Conservation (phyloP, 306 rosid species). For the Castanea mollissima region DNA sequence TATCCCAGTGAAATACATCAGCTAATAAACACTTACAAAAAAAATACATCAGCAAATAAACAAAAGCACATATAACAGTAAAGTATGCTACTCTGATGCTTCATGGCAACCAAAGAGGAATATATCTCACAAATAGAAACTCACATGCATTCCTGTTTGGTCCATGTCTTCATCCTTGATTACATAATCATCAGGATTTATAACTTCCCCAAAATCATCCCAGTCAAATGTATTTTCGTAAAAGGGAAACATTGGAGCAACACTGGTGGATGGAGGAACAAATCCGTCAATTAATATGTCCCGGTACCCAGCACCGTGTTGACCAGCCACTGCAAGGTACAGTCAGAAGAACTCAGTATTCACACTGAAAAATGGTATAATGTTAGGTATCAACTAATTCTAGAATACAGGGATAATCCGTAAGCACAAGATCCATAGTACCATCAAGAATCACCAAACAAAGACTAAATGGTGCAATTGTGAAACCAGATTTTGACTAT, state of each 20-base stretch:
- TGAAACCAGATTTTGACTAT: not conserved
- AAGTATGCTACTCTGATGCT: not conserved
- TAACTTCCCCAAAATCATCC: slow-evolving; percentile 98
- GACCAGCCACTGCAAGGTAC: slow-evolving; percentile 46
- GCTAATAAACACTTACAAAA: not conserved
- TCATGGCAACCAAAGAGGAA: not conserved
- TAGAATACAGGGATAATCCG: not conserved
- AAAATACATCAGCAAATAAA: not conserved
- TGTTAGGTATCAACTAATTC: not conserved
- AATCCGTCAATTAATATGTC: slow-evolving; percentile 87
- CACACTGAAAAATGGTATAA: not conserved
- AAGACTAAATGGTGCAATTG: no score
- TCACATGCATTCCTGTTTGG: slow-evolving; percentile 57
- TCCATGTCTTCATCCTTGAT: slow-evolving; percentile 95
- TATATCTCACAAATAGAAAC: slow-evolving; percentile 29
- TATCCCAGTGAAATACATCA: not conserved
- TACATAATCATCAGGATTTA: slow-evolving; percentile 97
- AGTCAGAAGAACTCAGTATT: slow-evolving; percentile 26
- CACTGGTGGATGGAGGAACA: slow-evolving; percentile 76
- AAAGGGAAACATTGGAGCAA: slow-evolving; percentile 89
- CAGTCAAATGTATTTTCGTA: slow-evolving; percentile 74
- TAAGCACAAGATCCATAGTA: no score
- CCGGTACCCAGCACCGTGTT: slow-evolving; percentile 50
- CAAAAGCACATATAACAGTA: not conserved
- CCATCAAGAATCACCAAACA: no score